A percentile compares a stretch with the other conserved stretches of the same genome.
phyloP scores from a whole-genome alignment of 257 asterid species.

The Jacaranda copaia region DNA sequence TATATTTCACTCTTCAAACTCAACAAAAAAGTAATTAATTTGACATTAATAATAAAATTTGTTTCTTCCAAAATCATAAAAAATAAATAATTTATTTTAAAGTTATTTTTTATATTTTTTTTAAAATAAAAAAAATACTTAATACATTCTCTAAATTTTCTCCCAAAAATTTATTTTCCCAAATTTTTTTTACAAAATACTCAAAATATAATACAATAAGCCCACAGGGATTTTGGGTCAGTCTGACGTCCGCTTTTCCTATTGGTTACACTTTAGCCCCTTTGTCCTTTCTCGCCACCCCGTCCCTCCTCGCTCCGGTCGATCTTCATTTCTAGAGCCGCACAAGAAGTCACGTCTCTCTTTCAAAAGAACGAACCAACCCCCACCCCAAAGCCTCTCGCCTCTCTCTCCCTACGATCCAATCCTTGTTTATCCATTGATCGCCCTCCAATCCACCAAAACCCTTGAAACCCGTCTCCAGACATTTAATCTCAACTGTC shows the following conservation, averaged over 20 bases:
- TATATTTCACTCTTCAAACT: no score
- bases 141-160: no score
- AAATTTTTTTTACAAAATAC: no score
- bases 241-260: conserved; percentile 27
- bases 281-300: conserved; percentile 32
- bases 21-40: no score
- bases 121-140: no score
- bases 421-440: not conserved
- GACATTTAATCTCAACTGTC: not conserved
- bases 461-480: not conserved
- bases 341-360: conserved; percentile 21
- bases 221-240: conserved; percentile 2
- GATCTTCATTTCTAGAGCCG: conserved; percentile 27
- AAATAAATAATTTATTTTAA: no score
- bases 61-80: no score
- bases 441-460: conserved; percentile 23
- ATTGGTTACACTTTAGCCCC: conserved; percentile 29
- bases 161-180: no score
- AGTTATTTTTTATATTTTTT: no score
- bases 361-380: not conserved
- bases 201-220: not conserved
- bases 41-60: no score
- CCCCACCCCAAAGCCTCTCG: not conserved
- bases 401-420: not conserved
- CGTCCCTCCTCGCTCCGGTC: not conserved